Conservation (phyloP, 2,329 filamentous ascomycete genomes). For the Pseudopyrenochaeta lycopersici region DNA sequence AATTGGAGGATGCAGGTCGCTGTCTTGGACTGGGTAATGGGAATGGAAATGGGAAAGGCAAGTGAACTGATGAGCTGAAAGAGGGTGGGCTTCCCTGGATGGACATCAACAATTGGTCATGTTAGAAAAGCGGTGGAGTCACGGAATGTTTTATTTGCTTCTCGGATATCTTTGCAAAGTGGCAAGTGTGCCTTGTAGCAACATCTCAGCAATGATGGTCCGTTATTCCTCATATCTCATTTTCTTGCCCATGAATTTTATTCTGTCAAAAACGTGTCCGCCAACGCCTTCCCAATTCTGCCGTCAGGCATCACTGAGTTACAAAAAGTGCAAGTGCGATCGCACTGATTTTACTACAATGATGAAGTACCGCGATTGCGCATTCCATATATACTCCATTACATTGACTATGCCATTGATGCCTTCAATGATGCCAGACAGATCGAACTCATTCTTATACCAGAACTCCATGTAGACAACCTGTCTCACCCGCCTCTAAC, state of each 20-base stretch:
- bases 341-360: background rate
- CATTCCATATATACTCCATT: too few relatives aligned
- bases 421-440: too few relatives aligned
- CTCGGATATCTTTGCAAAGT: background rate
- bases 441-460: too few relatives aligned
- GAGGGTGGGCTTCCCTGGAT: background rate
- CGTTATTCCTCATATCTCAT: background rate
- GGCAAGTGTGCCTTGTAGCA: background rate
- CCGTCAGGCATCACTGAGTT: too few relatives aligned
- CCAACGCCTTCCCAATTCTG: too few relatives aligned
- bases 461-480: too few relatives aligned
- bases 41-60: conserved; percentile 15
- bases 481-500: too few relatives aligned
- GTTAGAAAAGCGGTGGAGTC: conserved; percentile 15
- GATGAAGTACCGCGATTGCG: too few relatives aligned
- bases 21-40: conserved; percentile 44
- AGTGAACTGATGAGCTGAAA: conserved; percentile 1
- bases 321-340: too few relatives aligned
- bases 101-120: background rate
- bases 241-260: too few relatives aligned
- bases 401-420: too few relatives aligned
- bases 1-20: conserved; percentile 46
- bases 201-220: background rate
- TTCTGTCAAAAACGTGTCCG: background rate
- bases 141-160: background rate